These are phyloP conservation scores for Arabis alpina DNA, from an alignment of 345 rosid genomes.

Conservation along the genomic window DNA sequence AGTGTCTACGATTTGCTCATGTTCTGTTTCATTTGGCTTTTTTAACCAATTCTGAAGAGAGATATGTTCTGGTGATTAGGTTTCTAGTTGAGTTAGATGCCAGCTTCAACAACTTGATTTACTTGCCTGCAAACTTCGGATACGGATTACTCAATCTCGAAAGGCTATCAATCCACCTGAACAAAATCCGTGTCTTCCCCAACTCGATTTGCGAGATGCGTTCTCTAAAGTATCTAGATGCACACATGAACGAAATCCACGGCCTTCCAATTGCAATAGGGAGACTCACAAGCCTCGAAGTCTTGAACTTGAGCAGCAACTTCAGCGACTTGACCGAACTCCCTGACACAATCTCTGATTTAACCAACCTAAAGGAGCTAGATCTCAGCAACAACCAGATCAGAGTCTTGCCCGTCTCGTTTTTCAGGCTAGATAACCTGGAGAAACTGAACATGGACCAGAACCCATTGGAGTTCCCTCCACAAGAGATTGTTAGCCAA, in stretches of 20 bases:
- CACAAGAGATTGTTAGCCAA: slow-evolving; percentile 57
- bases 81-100: slow-evolving; percentile 77
- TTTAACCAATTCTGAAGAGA: slow-evolving; percentile 8
- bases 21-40: no score
- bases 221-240: slow-evolving; percentile 72
- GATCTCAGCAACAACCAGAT: slow-evolving; percentile 97
- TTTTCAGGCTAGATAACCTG: slow-evolving; percentile 74
- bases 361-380: slow-evolving; percentile 73
- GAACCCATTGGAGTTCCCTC: slow-evolving; percentile 81
- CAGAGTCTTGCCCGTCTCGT: slow-evolving; percentile 71
- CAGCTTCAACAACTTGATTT: slow-evolving; percentile 77
- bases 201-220: slow-evolving; percentile 80
- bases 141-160: slow-evolving; percentile 66
- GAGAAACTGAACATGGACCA: slow-evolving; percentile 78
- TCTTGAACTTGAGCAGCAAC: slow-evolving; percentile 79
- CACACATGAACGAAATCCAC: slow-evolving; percentile 85
- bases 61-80: slow-evolving; percentile 22
- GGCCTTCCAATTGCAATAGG: slow-evolving; percentile 85
- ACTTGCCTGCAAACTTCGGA: slow-evolving; percentile 79
- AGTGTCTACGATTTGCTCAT: background rate
- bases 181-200: slow-evolving; percentile 72
- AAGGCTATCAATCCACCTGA: slow-evolving; percentile 75
- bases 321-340: slow-evolving; percentile 78
- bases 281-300: slow-evolving; percentile 73
- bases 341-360: slow-evolving; percentile 75